Evolutionary conservation across 257 asterid species (phyloP).

Genomic region (Solanum ahanhuiri): DNA sequence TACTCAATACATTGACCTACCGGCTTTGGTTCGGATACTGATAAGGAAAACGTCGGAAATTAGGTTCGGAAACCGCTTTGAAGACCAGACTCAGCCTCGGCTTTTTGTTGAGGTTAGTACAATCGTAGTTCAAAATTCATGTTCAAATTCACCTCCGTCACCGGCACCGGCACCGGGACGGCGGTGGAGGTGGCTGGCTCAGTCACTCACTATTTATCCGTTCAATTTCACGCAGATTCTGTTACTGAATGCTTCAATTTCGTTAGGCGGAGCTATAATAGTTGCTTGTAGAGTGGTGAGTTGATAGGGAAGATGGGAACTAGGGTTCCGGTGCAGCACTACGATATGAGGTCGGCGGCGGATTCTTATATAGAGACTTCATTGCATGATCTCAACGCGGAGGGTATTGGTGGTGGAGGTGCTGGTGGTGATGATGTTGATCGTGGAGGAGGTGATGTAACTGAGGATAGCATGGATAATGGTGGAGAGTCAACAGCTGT

Average conservation of each 20-base stretch:
- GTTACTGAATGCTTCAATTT: not conserved
- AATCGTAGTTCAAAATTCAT: not conserved
- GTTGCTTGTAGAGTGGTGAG: not conserved
- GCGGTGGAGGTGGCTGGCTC: not conserved
- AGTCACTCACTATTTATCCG: not conserved
- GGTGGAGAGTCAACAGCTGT: conserved; percentile 75
- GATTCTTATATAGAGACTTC: conserved; percentile 67
- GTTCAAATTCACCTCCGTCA: not conserved
- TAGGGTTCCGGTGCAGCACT: conserved; percentile 78
- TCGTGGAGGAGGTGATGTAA: conserved; percentile 40
- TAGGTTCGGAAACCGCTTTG: not conserved
- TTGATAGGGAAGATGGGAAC: conserved; percentile 34
- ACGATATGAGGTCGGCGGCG: conserved; percentile 54
- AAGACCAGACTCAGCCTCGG: not conserved
- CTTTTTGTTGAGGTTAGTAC: not conserved
- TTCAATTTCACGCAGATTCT: not conserved
- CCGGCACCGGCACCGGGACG: not conserved
- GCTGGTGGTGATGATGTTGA: conserved; percentile 35
- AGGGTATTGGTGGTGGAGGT: conserved; percentile 10
- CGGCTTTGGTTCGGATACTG: not conserved
- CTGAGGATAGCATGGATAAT: conserved; percentile 43
- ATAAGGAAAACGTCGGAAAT: not conserved
- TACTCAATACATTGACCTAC: not conserved
- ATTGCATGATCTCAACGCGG: conserved; percentile 75
- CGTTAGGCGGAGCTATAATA: not conserved